Base-by-base conservation (phyloP, 2,329 filamentous ascomycete genomes). In the Pestalotiopsis fici region DNA sequence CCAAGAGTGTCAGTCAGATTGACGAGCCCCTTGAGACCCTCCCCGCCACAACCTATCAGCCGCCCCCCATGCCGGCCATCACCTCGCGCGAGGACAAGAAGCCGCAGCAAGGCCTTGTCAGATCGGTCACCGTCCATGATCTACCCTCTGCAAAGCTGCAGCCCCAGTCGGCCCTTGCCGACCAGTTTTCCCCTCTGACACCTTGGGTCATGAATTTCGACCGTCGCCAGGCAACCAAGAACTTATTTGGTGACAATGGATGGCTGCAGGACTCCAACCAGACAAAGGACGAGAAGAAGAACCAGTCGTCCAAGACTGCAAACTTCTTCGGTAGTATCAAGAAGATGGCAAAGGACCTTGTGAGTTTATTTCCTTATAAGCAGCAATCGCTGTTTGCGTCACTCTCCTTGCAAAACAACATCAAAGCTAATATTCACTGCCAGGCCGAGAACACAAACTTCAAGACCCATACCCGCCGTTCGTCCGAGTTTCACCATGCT, bases 321-420 rank as follows among this genome's bases (percentile, higher is more conserved):
- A 63, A 71, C 12, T 73, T 78, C 54, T 64, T 78, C 21, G 71
- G 68, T 37, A 72, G 54, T 28, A 25, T 77, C 64, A 77, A 73
- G 69, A 86, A 86, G 71, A 85, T 85, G 69, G 86, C 86, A 13
- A 87, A 84, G 64, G 86, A 85, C 35, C 78, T 89, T 75, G 86
- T 87, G 77, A 66, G 83, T 72, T 60, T 21, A 57, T 23, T 35
- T 11, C 31, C 31, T n/a, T n/a, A n/a, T n/a, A n/a, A n/a, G n/a
- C n/a, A n/a, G n/a, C n/a, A n/a, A n/a, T n/a, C 37, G 37, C 37
- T 43, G 37, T 43, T 15, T 4, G 18, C 37, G 12, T 43, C 12
- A 7, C 18, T 21, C 6, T n/a, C 18, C 5, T 50, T 4, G 18
- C 9, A 3, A 18, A n/a, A n/a, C 2, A 50, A 50, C 43, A 35